Base-by-base conservation (phyloP, 2,329 filamentous ascomycete genomes). In the Trichoderma sp. region DNA sequence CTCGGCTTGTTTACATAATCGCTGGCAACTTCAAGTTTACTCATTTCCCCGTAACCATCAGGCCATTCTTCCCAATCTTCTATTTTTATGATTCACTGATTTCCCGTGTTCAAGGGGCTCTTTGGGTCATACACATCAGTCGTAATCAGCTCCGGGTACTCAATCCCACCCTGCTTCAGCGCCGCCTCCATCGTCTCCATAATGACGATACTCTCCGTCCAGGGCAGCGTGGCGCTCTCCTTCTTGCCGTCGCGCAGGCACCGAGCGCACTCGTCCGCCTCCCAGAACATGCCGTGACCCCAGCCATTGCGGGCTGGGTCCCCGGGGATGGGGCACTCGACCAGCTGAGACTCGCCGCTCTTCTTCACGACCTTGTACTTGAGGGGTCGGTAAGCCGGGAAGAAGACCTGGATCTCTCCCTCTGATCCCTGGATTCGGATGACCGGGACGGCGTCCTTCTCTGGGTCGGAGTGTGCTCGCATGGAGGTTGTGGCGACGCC, bases 271-370 rank as follows among this genome's bases (percentile, higher is more conserved):
- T 93, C 92, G 77, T 94, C 92, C 1, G 92, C 92, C 79, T 94
- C 91, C 91, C 91, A 95, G 81, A 93, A 96, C 92, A 96, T 96
- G 61, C 93, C 93, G 72, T 93, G 90, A 13, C 92, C 93, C 81
- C 82, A 85, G 72, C 76, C 73, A 31, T 81, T 76, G 37, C 83
- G 80, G 72, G 80, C 81, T 29, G 79, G 74, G 74, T 88, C 86
- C 68, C 77, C 76, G 52, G 87, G 86, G 55, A 87, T 84, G 14
- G 85, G 84, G 75, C 82, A 86, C 73, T 86, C 82, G 62, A 88
- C 81, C 14, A 83, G 78, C 74, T 87, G 84, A 33, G 83, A 77
- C 53, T 82, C 80, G 61, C 82, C 83, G 33, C 80, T 83, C 72
- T 81, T 81, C 74, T 83, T 85, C 73, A 94, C 85, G 64, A 94